Percentiles rank a stretch among this genome's conserved stretches.
Conservation (phyloP, 371 early-diverging fungal genomes). For the Apophysomyces sp. region DNA sequence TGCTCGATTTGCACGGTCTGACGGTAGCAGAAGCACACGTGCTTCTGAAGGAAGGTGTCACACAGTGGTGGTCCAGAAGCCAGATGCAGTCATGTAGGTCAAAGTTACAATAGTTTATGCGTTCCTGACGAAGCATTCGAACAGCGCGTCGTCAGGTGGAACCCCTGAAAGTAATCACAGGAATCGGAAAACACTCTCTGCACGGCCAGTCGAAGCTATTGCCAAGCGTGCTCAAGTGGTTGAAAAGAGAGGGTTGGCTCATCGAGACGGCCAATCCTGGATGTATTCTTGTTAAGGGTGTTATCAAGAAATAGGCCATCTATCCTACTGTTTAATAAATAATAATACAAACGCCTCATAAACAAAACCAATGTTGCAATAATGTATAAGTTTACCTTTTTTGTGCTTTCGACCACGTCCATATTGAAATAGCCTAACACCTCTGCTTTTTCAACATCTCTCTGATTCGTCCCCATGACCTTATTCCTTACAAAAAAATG, state of each 20-base stretch:
- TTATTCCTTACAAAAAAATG: not conserved
- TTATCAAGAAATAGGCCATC: not conserved
- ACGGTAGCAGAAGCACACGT: conserved; percentile 64
- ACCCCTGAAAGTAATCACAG: conserved; percentile 65
- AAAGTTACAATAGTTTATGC: not conserved
- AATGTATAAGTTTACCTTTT: not conserved
- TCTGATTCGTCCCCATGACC: not conserved
- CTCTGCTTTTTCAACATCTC: not conserved
- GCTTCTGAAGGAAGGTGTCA: conserved; percentile 59
- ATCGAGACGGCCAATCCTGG: conserved; percentile 55
- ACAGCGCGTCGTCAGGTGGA: conserved; percentile 34
- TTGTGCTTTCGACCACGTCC: not conserved
- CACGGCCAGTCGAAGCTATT: conserved; percentile 56
- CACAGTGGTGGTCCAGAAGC: conserved; percentile 61
- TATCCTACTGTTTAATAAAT: not conserved
- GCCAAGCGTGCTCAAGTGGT: conserved; percentile 48
- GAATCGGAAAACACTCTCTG: conserved; percentile 63
- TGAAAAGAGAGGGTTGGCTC: conserved; percentile 58
- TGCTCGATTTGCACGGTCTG: conserved; percentile 72
- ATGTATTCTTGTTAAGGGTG: conserved; percentile 42
- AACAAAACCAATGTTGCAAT: not conserved
- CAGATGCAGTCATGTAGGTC: conserved; percentile 48
- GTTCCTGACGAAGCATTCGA: not conserved
- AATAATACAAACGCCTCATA: not conserved
- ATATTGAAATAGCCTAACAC: not conserved